Base-by-base conservation (phyloP, 345 rosid genomes). In the Excoecaria agallocha region DNA sequence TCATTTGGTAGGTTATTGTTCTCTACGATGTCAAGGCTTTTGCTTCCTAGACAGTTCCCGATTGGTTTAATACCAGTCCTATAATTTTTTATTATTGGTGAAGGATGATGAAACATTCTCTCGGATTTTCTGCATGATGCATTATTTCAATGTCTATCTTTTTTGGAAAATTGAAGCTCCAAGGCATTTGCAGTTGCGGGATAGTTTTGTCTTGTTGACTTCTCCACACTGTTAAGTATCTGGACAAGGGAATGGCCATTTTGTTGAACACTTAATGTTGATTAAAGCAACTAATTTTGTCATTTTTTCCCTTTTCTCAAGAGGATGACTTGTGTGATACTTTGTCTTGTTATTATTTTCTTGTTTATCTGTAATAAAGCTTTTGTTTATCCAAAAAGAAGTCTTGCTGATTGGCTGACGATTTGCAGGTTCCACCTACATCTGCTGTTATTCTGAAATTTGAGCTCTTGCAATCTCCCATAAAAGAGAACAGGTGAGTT, bases 381-480 rank as follows among this genome's bases (percentile, higher is more conserved):
- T 24, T 57, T 41, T 41, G 39, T 58, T 56, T 57, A 57, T 8
- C 48, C 10, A 43, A 1, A 43, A 57, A 6, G 12, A 58, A 5
- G 0, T 30, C 11, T 1, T 71, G 57, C 51, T 76, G 76, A 73
- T 73, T n/a, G n/a, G n/a, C n/a, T n/a, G n/a, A 20, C 48, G 45
- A 52, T 61, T 79, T 70, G 65, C 85, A 94, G 98, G 90, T 87
- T 67, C 84, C 85, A 76, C 75, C 88, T 51, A 84, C 92, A 70
- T 86, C 94, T 72, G 92, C 98, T 81, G 93, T 88, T 71, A 81
- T 95, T 71, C 75, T 95, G 79, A 93, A 91, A 83, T 93, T 95
- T 82, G 97, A 95, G 91, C 99, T 95, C 64, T 80, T 91, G 85
- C 91, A 87, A 86, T 87, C 97, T 76, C 87, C 93, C 3, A 70